These are phyloP conservation scores for Triangularia verruculosa DNA, from an alignment of 2,329 filamentous ascomycete genomes.

Conservation along the genomic window DNA sequence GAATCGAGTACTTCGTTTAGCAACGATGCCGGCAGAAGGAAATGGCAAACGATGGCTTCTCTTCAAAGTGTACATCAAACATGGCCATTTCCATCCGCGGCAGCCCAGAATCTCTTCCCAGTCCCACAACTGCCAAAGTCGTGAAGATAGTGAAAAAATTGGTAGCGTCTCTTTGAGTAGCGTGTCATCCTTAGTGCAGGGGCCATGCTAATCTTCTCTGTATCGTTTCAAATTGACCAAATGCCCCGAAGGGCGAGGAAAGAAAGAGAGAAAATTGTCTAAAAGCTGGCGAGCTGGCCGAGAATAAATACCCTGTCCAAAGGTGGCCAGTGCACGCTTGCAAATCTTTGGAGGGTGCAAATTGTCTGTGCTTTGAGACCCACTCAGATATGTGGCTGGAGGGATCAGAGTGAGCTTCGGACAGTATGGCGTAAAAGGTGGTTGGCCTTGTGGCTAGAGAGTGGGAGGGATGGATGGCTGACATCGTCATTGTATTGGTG, in stretches of 20 bases:
- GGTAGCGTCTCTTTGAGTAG: constrained; percentile 65
- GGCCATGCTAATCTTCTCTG: constrained; percentile 82
- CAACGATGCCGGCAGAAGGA: too few relatives aligned
- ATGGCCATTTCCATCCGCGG: not conserved
- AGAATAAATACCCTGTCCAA: constrained; percentile 13
- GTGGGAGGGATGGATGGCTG: not conserved
- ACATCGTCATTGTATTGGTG: not conserved
- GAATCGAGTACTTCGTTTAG: not conserved
- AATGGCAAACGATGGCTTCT: too few relatives aligned
- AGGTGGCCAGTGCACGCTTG: constrained; percentile 24
- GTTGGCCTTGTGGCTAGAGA: not conserved
- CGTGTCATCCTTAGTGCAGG: constrained; percentile 93
- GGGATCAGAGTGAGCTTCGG: too few relatives aligned
- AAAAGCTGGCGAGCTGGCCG: constrained; percentile 9
- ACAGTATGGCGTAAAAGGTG: not conserved
- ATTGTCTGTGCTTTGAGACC: not conserved
- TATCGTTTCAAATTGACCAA: constrained; percentile 38
- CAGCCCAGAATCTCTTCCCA: constrained; percentile 24
- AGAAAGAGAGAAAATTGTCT: constrained; percentile 22
- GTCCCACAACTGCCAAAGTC: constrained; percentile 20
- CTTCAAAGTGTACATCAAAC: not conserved
- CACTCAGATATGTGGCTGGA: not conserved
- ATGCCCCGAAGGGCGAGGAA: constrained; percentile 29
- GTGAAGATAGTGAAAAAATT: constrained; percentile 52
- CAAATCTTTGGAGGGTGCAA: constrained; percentile 9